phyloP scores from a whole-genome alignment of 495 filamentous ascomycete genomes.

The Podospora pseudoanserina region DNA sequence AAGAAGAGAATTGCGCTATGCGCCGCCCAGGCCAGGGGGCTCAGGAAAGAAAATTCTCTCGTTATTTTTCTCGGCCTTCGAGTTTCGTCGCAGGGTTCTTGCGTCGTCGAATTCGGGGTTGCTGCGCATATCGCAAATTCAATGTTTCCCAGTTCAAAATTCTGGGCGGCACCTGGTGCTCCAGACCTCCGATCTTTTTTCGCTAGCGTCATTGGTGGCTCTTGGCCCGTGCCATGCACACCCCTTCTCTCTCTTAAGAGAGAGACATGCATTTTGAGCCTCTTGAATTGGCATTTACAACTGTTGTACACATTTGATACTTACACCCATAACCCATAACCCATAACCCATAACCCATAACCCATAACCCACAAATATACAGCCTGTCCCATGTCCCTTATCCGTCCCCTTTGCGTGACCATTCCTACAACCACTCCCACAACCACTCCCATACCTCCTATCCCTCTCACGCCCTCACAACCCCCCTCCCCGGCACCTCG shows the following conservation, averaged over 20 bases:
- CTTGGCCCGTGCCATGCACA: not conserved
- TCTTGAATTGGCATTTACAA: not conserved
- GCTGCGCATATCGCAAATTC: constrained; percentile 12
- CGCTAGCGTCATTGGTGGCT: constrained; percentile 6
- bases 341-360: not conserved
- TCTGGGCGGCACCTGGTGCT: constrained; percentile 18
- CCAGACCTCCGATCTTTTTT: constrained; percentile 14
- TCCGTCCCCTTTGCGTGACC: too few species aligned
- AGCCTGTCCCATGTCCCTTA: not conserved
- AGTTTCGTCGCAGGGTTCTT: not conserved
- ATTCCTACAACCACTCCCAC: constrained; percentile 10
- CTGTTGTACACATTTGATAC: not conserved
- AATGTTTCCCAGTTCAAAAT: constrained; percentile 22
- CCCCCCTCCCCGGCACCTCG: constrained; percentile 57
- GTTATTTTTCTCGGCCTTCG: not conserved
- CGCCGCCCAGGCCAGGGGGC: constrained; percentile 27
- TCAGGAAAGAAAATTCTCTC: not conserved
- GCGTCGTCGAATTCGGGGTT: not conserved
- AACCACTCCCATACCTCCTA: constrained; percentile 46
- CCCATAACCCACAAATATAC: not conserved
- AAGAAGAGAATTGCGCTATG: constrained; percentile 24
- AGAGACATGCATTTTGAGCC: not conserved
- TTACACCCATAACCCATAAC: not conserved
- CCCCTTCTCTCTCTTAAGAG: not conserved
- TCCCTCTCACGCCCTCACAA: constrained; percentile 57